These are phyloP conservation scores for Fagopyrum esculentum DNA, from an alignment of 148 eudicot species.

Conservation along the genomic window DNA sequence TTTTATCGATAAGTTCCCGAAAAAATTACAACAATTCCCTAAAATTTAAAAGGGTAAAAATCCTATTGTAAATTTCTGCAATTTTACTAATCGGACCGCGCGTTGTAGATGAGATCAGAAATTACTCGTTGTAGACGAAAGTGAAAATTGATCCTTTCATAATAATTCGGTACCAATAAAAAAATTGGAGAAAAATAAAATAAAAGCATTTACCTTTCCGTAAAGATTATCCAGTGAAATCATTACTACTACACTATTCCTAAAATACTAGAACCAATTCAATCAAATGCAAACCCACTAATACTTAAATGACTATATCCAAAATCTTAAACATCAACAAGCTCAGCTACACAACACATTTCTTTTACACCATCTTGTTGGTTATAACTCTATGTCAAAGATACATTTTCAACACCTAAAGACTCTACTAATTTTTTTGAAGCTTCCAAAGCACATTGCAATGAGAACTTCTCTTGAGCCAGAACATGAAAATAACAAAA, in stretches of 20 bases:
- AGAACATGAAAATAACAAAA: slow-evolving; percentile 10
- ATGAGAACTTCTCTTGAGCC: slow-evolving; percentile 87
- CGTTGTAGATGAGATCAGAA: too few species aligned
- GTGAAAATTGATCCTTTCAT: too few species aligned
- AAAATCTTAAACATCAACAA: neutral
- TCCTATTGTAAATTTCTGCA: too few species aligned
- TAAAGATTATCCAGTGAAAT: neutral
- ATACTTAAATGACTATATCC: neutral
- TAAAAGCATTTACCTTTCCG: neutral
- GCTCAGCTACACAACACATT: neutral
- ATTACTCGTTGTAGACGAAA: too few species aligned
- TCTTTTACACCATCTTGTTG: slow-evolving; percentile 55
- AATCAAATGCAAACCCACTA: neutral
- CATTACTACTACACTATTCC: neutral
- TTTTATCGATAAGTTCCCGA: too few species aligned
- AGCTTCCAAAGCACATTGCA: slow-evolving; percentile 94
- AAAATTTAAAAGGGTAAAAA: too few species aligned
- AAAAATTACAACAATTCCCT: too few species aligned
- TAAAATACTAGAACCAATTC: neutral
- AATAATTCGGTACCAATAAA: too few species aligned
- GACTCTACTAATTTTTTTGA: slow-evolving; percentile 79
- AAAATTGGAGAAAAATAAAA: too few species aligned
- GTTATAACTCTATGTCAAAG: slow-evolving; percentile 88
- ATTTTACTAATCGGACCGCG: too few species aligned
- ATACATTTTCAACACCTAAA: slow-evolving; percentile 82